Conservation (phyloP, 306 rosid genomes). For the Begonia loranthoides region DNA sequence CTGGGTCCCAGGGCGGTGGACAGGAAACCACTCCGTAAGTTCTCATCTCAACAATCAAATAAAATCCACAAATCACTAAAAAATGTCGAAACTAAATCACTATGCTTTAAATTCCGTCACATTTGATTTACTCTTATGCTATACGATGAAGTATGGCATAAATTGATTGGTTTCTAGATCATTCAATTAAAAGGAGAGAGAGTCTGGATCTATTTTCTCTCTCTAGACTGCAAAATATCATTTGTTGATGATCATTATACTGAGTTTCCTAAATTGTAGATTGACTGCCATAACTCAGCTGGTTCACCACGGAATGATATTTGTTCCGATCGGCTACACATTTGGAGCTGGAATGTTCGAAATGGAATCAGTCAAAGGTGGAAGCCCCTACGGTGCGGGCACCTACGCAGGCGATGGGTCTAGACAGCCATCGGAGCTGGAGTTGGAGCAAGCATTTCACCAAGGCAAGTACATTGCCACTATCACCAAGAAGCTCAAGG, state of each 20-base stretch:
- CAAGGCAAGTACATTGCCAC: constrained; percentile 81
- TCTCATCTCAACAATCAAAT: neutral
- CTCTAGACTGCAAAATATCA: too few relatives aligned
- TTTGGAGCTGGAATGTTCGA: constrained; percentile 97
- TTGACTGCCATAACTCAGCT: constrained; percentile 92
- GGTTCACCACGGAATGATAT: constrained; percentile 89
- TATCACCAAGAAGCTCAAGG: constrained; percentile 92
- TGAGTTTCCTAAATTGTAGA: constrained; percentile 16
- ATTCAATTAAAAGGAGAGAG: too few relatives aligned
- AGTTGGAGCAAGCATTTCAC: constrained; percentile 82
- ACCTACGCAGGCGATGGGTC: constrained; percentile 89
- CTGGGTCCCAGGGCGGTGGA: constrained; percentile 97
- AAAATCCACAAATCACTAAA: too few relatives aligned
- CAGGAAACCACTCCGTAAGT: constrained; percentile 98
- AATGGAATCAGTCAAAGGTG: constrained; percentile 86
- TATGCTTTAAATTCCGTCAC: too few relatives aligned
- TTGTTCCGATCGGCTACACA: constrained; percentile 84
- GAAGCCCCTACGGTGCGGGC: constrained; percentile 96
- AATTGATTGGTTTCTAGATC: too few relatives aligned
- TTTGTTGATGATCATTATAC: too few relatives aligned
- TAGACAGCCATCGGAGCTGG: constrained; percentile 71
- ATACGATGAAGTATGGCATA: too few relatives aligned
- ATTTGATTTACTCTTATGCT: too few relatives aligned
- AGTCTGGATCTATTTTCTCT: too few relatives aligned
- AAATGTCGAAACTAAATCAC: too few relatives aligned